Conservation (phyloP, 225 moss, liverwort and hornwort species). For the Antitrichia curtipendula region DNA sequence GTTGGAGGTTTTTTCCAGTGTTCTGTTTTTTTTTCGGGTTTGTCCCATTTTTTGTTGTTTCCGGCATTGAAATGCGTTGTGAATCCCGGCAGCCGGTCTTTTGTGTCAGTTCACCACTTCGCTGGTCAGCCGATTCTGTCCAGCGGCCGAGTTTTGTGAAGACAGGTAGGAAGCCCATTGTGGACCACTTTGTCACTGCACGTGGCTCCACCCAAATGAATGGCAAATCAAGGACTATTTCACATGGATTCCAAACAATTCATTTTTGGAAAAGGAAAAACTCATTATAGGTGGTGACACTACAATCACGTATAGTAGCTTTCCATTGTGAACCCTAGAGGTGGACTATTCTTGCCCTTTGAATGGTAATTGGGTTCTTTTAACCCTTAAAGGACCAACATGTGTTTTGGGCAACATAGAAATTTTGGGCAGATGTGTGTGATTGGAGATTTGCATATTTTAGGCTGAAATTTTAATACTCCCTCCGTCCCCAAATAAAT, state of each 20-base stretch:
- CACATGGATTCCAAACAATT: no score
- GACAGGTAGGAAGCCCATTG: background rate
- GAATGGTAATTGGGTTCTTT: background rate
- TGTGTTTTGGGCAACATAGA: no score
- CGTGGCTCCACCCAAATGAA: background rate
- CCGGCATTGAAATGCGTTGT: background rate
- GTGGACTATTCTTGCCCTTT: background rate
- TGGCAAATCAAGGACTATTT: background rate
- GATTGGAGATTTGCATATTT: no score
- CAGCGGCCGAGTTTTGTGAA: background rate
- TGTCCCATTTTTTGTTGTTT: background rate
- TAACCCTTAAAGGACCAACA: no score
- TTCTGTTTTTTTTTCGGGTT: background rate
- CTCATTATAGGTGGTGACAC: no score
- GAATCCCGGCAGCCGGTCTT: background rate
- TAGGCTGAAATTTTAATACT: no score
- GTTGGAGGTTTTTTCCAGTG: background rate
- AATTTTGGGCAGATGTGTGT: no score
- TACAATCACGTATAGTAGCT: background rate
- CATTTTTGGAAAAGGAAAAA: background rate
- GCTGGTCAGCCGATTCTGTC: no score
- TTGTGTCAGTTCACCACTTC: background rate
- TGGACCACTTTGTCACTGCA: no score
- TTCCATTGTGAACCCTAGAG: accelerated
- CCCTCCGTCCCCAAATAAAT: no score